Base-by-base conservation (phyloP, 2,329 filamentous ascomycete genomes). In the Aspergillus thermomutatus region DNA sequence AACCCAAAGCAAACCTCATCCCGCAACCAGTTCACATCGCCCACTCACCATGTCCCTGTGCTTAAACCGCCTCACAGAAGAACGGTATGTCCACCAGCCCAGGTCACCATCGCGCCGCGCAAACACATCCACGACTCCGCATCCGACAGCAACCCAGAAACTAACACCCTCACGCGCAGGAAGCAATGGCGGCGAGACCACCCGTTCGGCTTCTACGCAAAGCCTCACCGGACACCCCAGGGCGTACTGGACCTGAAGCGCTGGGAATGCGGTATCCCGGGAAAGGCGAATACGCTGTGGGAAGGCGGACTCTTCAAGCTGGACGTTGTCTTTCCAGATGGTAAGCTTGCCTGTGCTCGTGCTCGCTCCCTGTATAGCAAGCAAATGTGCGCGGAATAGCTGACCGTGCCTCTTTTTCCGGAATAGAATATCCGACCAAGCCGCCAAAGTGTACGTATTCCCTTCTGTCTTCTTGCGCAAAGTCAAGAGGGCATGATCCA, bases 101-200 rank as follows among this genome's bases (percentile, higher is more conserved):
- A 37, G 31, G 5, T n/a, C 23, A 48, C 6, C 6, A 7, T 48
- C 23, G 46, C 46, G 46, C 46, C 23, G 23, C 31, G 31, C 31
- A 37, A 37, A 37, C 14, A 37, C 31, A 37, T 1, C 31, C 31
- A 37, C 31, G 31, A n/a, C 31, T 17, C 31, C 14, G 4, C 31
- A 37, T 17, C 31, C 31, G 14, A 37, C 31, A 37, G 14, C 14
- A 37, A 37, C 31, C 31, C 31, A 37, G 31, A 37, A 6, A 37
- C 31, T 37, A 17, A 37, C 31, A 17, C 14, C 31, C 11, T 14
- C 54, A 61, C 43, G n/a, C 51, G 45, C 66, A 96, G 92, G 62
- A 97, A 96, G 79, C 91, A 96, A 79, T 99, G 94, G 94, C 87
- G 94, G 64, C 88, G 88, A 72, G 93, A 99, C 67, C 94, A 99